Evolutionary conservation across 306 rosid species (phyloP), one percentile per base, ranked within the genome.

Genomic region (Vicia sativa): DNA sequence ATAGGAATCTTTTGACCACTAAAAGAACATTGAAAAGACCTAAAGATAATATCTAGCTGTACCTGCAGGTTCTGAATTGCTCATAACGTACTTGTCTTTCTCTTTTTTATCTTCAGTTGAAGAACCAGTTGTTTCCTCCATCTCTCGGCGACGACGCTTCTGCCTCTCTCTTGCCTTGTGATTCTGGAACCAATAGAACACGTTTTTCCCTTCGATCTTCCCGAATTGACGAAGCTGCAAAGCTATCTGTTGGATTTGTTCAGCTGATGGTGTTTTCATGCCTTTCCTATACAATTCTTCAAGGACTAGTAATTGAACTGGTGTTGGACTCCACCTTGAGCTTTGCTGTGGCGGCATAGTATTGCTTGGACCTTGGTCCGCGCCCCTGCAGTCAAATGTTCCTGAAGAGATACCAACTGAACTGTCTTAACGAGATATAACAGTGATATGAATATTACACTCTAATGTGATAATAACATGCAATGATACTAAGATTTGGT

Each of bases 111-210:
- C 72, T 43, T 65, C 7, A 14, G 29, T 19, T 12, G 71, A 43
- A 60, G 74, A 18, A 38, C 70, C 37, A 21, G 70, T 43, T 3
- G 31, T 37, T 57, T 72, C 74, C 83, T 82, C 83, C 87, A 81
- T 73, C 15, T 77, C 75, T 1, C 64, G 41, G 44, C 87, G 80
- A 21, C 89, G 85, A 41, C 82, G 86, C 61, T 84, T 89, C 83
- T 84, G 91, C 6, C 91, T 74, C 74, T 89, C 96, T 69, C 96
- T 86, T 0, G 96, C 96, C 66, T 85, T 87, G 76, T 89, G 96
- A 78, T 86, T 89, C 73, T 89, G 96, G 72, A 89, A 89, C 96
- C 96, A 89, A 38, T 89, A 89, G 77, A 86, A 89, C 15, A 89
- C 96, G 13, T 89, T 89, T 50, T 86, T 89, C 2, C 92, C 90